Percentiles rank a stretch among this genome's conserved stretches.
Evolutionary conservation across 2,329 filamentous ascomycete species (phyloP).

Genomic region (Dendryphion nanum): DNA sequence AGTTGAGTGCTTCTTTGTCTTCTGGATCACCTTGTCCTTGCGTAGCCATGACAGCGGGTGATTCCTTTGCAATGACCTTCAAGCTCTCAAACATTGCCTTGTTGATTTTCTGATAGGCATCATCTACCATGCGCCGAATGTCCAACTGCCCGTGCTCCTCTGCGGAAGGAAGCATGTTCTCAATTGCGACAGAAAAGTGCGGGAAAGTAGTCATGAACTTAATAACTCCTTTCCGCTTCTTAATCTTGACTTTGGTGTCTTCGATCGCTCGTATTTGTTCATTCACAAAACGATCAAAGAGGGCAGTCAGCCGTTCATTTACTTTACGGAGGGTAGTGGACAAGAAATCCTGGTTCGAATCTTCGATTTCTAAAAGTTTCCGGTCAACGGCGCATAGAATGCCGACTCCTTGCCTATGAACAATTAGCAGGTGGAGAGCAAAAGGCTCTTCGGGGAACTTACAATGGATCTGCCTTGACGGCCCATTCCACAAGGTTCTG

Average conservation of each 20-base stretch:
- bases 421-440: not conserved
- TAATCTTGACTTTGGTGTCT: conserved; percentile 98
- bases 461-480: conserved; percentile 75
- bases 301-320: conserved; percentile 68
- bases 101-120: conserved; percentile 84
- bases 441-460: conserved; percentile 45
- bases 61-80: conserved; percentile 84
- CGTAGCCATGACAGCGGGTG: conserved; percentile 55
- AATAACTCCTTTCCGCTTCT: conserved; percentile 96
- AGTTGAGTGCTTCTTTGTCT: conserved; percentile 95
- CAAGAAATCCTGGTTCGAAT: conserved; percentile 91
- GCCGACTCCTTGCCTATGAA: conserved; percentile 78
- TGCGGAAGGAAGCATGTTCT: conserved; percentile 69
- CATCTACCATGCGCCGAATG: conserved; percentile 76
- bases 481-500: conserved; percentile 82
- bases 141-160: conserved; percentile 58
- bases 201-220: conserved; percentile 94
- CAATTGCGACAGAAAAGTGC: conserved; percentile 75
- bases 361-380: conserved; percentile 74
- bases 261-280: conserved; percentile 95
- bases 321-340: conserved; percentile 76
- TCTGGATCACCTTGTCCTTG: conserved; percentile 63
- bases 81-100: conserved; percentile 97
- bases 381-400: conserved; percentile 78
- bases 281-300: conserved; percentile 87